These are phyloP conservation scores for Cutaneotrichosporon daszewskae DNA, from an alignment of 1,284 basidiomycete species.

Conservation along the genomic window DNA sequence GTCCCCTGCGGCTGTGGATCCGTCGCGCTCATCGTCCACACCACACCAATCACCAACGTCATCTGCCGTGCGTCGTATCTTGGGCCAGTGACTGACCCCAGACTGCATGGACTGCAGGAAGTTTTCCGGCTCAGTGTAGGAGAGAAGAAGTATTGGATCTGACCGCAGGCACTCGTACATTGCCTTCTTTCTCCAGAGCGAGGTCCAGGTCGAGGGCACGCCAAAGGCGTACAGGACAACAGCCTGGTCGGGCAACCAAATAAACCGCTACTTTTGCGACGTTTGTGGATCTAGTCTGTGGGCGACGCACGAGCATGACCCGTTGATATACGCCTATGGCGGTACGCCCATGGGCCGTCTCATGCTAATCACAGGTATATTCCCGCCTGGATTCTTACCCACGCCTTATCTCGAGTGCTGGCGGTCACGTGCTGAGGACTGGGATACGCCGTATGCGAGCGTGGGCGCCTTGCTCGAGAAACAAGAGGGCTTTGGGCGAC, in stretches of 20 bases:
- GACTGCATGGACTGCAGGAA: slow-evolving; percentile 1
- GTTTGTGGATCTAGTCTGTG: neutral
- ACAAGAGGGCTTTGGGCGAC: no score
- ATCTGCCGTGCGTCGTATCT: neutral
- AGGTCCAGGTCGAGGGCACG: neutral
- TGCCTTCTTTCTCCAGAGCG: neutral
- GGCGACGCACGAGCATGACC: neutral
- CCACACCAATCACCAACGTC: neutral
- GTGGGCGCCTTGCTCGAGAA: neutral
- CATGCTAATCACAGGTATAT: neutral
- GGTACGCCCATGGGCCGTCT: neutral
- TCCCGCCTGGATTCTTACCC: neutral
- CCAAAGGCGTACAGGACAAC: neutral
- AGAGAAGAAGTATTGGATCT: no score
- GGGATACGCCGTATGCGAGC: neutral
- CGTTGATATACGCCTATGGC: neutral
- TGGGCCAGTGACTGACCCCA: neutral
- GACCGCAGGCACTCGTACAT: no score
- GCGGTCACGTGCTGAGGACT: neutral
- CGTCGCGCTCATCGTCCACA: neutral
- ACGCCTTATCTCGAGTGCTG: neutral
- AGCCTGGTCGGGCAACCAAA: neutral
- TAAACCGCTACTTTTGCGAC: neutral
- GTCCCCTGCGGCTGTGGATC: no score
- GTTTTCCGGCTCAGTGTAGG: neutral